These are phyloP conservation scores for Casuarina equisetifolia DNA, from an alignment of 306 rosid species.

Conservation along the genomic window DNA sequence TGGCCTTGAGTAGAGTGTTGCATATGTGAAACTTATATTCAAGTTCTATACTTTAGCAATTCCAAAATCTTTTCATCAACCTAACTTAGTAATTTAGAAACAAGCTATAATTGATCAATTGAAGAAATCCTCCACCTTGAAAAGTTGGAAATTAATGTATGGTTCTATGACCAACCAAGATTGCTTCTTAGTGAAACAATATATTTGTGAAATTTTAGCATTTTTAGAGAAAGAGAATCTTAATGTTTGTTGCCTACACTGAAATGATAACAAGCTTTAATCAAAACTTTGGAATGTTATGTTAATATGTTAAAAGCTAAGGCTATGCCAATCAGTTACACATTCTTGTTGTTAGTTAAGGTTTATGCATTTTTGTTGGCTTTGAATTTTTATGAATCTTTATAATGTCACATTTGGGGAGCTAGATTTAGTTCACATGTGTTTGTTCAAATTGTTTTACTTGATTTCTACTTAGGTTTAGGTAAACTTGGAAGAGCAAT, in stretches of 20 bases:
- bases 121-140: no score
- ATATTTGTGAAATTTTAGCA: conserved; percentile 45
- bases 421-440: no score
- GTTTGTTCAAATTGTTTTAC: conserved; percentile 53
- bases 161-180: conserved; percentile 46
- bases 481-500: conserved; percentile 32
- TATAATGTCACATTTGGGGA: no score
- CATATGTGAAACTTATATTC: not conserved
- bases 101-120: no score
- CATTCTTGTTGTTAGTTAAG: conserved; percentile 37
- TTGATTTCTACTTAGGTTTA: conserved; percentile 59
- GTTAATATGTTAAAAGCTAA: no score
- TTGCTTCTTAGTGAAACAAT: not conserved
- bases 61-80: no score
- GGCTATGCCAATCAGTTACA: no score
- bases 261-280: conserved; percentile 62
- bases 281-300: not conserved
- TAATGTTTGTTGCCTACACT: conserved; percentile 59
- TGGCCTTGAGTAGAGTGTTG: no score
- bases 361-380: conserved; percentile 44
- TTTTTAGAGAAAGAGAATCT: conserved; percentile 54
- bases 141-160: not conserved
- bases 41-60: no score
- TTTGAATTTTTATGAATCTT: conserved; percentile 40
- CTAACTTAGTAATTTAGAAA: no score